These are phyloP conservation scores for Cyberlindnera suaveolens DNA, from an alignment of 805 yeast genomes.

Conservation along the genomic window DNA sequence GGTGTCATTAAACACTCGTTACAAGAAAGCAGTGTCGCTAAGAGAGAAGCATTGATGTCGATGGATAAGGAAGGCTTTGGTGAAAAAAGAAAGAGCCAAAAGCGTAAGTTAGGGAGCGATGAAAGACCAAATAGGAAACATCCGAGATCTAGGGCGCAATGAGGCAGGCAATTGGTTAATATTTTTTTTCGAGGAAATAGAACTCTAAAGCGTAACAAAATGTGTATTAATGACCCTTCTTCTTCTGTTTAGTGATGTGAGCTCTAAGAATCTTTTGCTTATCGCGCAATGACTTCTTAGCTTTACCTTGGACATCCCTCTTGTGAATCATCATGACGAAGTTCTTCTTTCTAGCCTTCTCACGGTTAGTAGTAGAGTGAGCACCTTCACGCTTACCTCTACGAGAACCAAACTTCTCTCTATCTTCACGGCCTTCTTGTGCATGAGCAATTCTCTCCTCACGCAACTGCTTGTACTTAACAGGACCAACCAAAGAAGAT, in stretches of 20 bases:
- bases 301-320: slow-evolving; percentile 89
- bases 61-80: slow-evolving; percentile 92
- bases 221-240: slow-evolving; percentile 52
- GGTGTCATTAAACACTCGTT: slow-evolving; percentile 68
- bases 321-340: slow-evolving; percentile 98
- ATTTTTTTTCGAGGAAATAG: too few species aligned
- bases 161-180: too few species aligned
- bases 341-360: slow-evolving; percentile 97
- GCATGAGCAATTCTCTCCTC: slow-evolving; percentile 88
- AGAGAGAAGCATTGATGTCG: slow-evolving; percentile 85
- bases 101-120: slow-evolving; percentile 21
- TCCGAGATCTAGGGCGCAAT: not conserved
- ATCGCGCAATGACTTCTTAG: slow-evolving; percentile 82
- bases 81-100: slow-evolving; percentile 52
- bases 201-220: not conserved
- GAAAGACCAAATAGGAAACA: not conserved
- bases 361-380: slow-evolving; percentile 91
- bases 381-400: slow-evolving; percentile 70
- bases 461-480: slow-evolving; percentile 70
- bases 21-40: slow-evolving; percentile 68
- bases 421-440: slow-evolving; percentile 86
- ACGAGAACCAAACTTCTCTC: slow-evolving; percentile 85
- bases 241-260: slow-evolving; percentile 86
- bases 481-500: slow-evolving; percentile 64
- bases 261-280: slow-evolving; percentile 82